These are phyloP conservation scores for Acanthamoeba healyi DNA, from an alignment of 208 protist genomes.

Conservation along the genomic window DNA sequence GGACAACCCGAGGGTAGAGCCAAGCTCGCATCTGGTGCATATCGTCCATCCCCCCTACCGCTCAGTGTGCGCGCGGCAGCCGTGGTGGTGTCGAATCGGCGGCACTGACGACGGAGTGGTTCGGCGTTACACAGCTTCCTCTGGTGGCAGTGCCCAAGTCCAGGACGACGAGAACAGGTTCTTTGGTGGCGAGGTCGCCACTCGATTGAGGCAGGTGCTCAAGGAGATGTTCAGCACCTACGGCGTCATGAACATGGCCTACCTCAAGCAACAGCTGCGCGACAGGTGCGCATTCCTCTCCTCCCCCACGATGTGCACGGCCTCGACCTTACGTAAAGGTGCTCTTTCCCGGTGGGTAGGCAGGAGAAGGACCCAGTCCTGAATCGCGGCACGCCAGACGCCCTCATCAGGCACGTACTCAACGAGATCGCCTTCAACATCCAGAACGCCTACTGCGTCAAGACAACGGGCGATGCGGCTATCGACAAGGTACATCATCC, in stretches of 20 bases:
- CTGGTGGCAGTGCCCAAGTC: background rate
- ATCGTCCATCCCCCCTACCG: too few relatives aligned
- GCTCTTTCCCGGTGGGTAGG: background rate
- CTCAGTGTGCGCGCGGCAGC: too few relatives aligned
- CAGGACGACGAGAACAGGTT: constrained; percentile 22
- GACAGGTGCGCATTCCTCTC: background rate
- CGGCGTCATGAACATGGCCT: constrained; percentile 56
- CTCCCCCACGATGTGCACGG: background rate
- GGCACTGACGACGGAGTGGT: background rate
- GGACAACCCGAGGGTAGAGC: background rate
- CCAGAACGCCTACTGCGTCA: constrained; percentile 62
- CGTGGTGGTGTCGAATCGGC: too few relatives aligned
- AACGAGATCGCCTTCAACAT: background rate
- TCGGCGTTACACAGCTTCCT: background rate
- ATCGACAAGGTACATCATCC: constrained; percentile 49
- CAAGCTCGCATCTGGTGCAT: too few relatives aligned
- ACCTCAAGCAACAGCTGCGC: constrained; percentile 50
- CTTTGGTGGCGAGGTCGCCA: constrained; percentile 25
- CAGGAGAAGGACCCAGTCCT: constrained; percentile 63
- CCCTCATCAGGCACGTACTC: constrained; percentile 22
- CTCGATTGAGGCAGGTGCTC: constrained; percentile 5
- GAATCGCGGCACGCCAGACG: constrained; percentile 36
- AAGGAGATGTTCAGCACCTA: constrained; percentile 64
- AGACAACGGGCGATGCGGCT: background rate
- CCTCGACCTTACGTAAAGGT: background rate